Percentiles rank a stretch among this genome's conserved stretches.
These are phyloP conservation scores for Teratosphaeria zuluensis DNA, from an alignment of 2,329 filamentous ascomycete genomes.

Conservation along the genomic window DNA sequence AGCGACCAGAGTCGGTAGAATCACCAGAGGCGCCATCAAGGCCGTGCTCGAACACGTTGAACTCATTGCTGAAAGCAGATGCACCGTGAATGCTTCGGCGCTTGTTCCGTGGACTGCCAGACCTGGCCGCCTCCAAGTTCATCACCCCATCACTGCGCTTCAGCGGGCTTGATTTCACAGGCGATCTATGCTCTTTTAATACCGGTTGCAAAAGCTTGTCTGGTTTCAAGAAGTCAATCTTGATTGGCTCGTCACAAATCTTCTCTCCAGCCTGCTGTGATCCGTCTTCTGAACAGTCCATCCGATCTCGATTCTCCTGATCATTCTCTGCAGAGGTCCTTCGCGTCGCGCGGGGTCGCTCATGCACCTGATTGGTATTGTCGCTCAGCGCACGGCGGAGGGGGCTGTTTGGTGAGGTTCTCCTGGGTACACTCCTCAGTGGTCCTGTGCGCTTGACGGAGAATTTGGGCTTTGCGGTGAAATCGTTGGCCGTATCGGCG, in stretches of 20 bases:
- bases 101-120: slow-evolving; percentile 75
- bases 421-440: slow-evolving; percentile 44
- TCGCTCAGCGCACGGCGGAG: slow-evolving; percentile 66
- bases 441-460: slow-evolving; percentile 19
- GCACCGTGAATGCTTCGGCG: slow-evolving; percentile 76
- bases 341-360: slow-evolving; percentile 42
- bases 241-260: slow-evolving; percentile 35
- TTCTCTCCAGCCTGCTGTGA: slow-evolving; percentile 11
- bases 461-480: slow-evolving; percentile 38
- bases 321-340: slow-evolving; percentile 39
- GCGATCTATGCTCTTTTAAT: slow-evolving; percentile 39
- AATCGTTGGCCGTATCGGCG: slow-evolving; percentile 25
- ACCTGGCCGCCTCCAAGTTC: slow-evolving; percentile 68
- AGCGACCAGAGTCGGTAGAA: slow-evolving; percentile 10
- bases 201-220: slow-evolving; percentile 36
- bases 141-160: slow-evolving; percentile 88
- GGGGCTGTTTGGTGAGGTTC: slow-evolving; percentile 71
- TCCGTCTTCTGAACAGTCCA: slow-evolving; percentile 19
- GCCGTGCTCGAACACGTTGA: slow-evolving; percentile 68
- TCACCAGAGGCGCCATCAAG: slow-evolving; percentile 20
- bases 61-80: slow-evolving; percentile 51
- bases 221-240: slow-evolving; percentile 38
- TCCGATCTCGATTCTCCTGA: slow-evolving; percentile 27
- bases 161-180: slow-evolving; percentile 66
- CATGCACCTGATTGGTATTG: slow-evolving; percentile 62